Base-by-base conservation (phyloP, 306 rosid genomes). In the Astragalus glycyphyllos region DNA sequence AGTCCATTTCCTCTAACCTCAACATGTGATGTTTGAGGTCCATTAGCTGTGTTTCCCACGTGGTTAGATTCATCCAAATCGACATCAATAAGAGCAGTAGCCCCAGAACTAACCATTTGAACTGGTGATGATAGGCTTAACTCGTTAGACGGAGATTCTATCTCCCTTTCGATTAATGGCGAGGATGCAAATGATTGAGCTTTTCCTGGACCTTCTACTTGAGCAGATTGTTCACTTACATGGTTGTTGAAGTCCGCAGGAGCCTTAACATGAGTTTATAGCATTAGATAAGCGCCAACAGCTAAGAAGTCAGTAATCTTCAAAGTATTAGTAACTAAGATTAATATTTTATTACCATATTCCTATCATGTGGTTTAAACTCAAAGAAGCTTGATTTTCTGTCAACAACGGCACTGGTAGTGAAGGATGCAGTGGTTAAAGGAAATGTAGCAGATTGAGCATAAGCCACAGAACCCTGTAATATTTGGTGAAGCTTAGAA, bases 381-480 rank as follows among this genome's bases (percentile, higher is more conserved):
- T 91, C 90, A 35, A 94, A 94, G 86, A 86, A 80, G 79, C 85
- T 83, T 48, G 88, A 85, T 67, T 72, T 86, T 78, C 86, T 79
- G 60, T 74, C 86, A 29, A 82, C 83, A 74, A 77, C 79, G 35
- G 76, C 46, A 73, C 74, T 61, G 66, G 79, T 55, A 79, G 80
- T 78, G 26, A 89, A 84, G 81, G 77, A 81, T 56, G 74, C 78
- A 68, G 83, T 72, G 35, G 89, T 75, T 67, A 85, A 53, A 23
- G 89, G 81, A 85, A 83, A 84, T 61, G 85, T 14, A 47, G 87
- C 74, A 35, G 90, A 83, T 49, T 41, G 54, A 65, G 73, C 49
- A 75, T 80, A 75, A 70, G 79, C 46, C 51, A 71, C 65, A 63
- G 81, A 74, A 69, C 90, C 77, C 53, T 73, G 84, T 48, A 81